These are phyloP conservation scores for Botrytis medusae DNA, from an alignment of 2,329 filamentous ascomycete species.

Conservation along the genomic window DNA sequence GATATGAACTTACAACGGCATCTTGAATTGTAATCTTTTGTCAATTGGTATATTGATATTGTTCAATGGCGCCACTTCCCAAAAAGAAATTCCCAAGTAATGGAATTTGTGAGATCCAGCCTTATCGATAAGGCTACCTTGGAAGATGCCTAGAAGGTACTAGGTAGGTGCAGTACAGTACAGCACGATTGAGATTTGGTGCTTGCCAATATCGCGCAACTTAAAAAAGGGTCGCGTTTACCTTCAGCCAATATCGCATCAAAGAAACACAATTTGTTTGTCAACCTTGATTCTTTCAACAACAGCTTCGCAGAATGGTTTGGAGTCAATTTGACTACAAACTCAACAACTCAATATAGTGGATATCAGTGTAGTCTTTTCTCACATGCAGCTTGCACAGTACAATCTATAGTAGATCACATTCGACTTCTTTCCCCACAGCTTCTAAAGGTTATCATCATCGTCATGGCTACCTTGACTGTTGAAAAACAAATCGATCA, in stretches of 20 bases:
- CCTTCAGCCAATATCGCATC: constrained; percentile 8
- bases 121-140: constrained; percentile 22
- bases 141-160: background rate
- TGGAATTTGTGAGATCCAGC: constrained; percentile 9
- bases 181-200: background rate
- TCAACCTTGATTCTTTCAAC: constrained; percentile 18
- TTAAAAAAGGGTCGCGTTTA: constrained; percentile 16
- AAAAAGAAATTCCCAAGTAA: background rate
- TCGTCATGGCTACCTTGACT: constrained; percentile 55
- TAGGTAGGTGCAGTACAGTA: background rate
- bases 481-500: constrained; percentile 79
- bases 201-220: background rate
- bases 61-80: constrained; percentile 22
- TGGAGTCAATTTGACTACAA: background rate
- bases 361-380: constrained; percentile 20
- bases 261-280: constrained; percentile 14
- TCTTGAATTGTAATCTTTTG: constrained; percentile 2
- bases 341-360: constrained; percentile 10
- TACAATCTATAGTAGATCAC: constrained; percentile 31
- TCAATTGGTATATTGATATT: background rate
- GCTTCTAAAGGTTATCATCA: constrained; percentile 23
- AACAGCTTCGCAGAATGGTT: constrained; percentile 15
- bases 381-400: constrained; percentile 30
- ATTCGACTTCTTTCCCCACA: constrained; percentile 21
- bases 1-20: constrained; percentile 17